Evolutionary conservation across 306 rosid species (phyloP).

Genomic region (Casuarina cunninghamiana): DNA sequence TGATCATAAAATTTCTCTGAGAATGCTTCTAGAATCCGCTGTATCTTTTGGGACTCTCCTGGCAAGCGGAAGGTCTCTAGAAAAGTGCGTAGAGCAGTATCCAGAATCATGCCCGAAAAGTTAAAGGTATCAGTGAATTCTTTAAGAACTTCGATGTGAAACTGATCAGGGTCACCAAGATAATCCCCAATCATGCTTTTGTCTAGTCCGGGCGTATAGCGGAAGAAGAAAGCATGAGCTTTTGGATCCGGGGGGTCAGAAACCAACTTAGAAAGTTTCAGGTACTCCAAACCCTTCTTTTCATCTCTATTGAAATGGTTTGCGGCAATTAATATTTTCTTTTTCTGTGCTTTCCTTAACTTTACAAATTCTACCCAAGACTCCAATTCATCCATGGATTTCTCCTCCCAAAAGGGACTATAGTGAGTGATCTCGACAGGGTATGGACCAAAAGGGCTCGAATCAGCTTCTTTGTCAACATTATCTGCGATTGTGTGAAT

Average conservation of each 20-base stretch:
- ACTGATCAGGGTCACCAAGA: conserved; percentile 87
- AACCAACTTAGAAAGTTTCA: conserved; percentile 58
- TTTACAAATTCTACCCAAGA: conserved; percentile 62
- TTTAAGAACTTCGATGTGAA: conserved; percentile 64
- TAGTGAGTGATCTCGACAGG: conserved; percentile 48
- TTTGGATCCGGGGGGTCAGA: conserved; percentile 79
- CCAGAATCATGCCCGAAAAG: conserved; percentile 78
- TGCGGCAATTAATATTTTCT: conserved; percentile 64
- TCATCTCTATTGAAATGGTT: conserved; percentile 85
- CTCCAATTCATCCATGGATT: conserved; percentile 41
- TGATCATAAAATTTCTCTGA: conserved; percentile 69
- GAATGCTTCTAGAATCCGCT: conserved; percentile 73
- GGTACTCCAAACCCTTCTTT: conserved; percentile 80
- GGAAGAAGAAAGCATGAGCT: conserved; percentile 65
- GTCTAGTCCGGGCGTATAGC: conserved; percentile 73
- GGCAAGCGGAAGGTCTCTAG: conserved; percentile 79
- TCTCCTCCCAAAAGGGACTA: conserved; percentile 77
- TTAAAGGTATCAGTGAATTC: conserved; percentile 71
- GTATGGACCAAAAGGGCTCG: conserved; percentile 39
- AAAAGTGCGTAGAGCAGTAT: conserved; percentile 72
- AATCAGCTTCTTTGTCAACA: conserved; percentile 55
- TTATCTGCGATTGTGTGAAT: conserved; percentile 86
- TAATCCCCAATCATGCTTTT: conserved; percentile 74
- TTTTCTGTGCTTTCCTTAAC: conserved; percentile 66
- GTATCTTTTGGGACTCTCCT: conserved; percentile 95